Base-by-base conservation (phyloP, 2,329 filamentous ascomycete genomes). In the Fusarium cicatricum region DNA sequence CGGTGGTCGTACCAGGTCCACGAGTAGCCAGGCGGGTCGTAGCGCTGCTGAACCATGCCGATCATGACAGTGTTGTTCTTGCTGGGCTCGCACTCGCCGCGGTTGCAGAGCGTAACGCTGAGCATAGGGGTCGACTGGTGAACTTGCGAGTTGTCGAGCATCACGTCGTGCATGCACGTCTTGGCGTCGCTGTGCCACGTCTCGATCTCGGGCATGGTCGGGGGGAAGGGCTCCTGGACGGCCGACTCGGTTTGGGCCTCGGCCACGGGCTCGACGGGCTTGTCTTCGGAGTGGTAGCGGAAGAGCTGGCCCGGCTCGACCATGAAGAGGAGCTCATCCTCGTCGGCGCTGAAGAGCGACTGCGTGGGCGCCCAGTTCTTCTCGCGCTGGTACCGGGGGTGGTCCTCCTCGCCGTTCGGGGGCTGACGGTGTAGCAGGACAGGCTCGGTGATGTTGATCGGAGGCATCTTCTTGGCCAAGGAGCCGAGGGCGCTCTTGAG, bases 51-150 rank as follows among this genome's bases (percentile, higher is more conserved):
- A n/a, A 65, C 60, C 63, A 65, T 65, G 21, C 60, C 60, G 33
- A 65, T 44, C 21, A 65, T 47, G 28, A 65, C 48, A 2, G 63
- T 65, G 43, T 65, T 65, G n/a, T 61, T 49, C 17, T 43, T 41
- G 41, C 39, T 46, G n/a, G 63, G 63, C 34, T 64, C 45, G 34
- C 63, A 65, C 0, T 39, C 12, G 14, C 56, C 60, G 33, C 63
- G 62, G 23, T 66, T 55, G 60, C 63, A 65, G 1, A 65, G 52
- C 1, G 63, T 65, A 6, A 65, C 21, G 19, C 63, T 66, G 17
- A 65, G 60, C 63, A 65, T 65, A 12, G 63, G 63, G n/a, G 63
- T 66, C 17, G 62, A 66, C 36, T 65, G 63, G 17, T 65, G 63
- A 3, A 65, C 63, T 4, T 58, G 50, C 32, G 50, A 52, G 29